Percentiles rank a stretch among this genome's conserved stretches.
Conservation (phyloP, 2,329 filamentous ascomycete species). For the Fusarium avenaceum region DNA sequence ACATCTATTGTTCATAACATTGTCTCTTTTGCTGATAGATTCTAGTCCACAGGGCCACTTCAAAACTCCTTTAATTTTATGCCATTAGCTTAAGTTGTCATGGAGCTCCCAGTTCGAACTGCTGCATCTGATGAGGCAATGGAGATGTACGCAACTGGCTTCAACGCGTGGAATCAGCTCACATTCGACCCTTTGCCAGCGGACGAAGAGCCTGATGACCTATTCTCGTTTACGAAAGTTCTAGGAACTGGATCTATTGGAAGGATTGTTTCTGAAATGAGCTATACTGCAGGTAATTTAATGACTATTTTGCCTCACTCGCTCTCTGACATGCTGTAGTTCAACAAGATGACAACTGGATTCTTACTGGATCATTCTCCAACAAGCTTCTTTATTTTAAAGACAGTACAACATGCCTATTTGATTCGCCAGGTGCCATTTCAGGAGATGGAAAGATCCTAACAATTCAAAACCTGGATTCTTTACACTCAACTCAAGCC, state of each 20-base stretch:
- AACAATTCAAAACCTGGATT: background rate
- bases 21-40: background rate
- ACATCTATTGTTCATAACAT: background rate
- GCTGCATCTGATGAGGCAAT: slow-evolving; percentile 47
- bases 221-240: slow-evolving; percentile 60
- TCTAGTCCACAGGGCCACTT: background rate
- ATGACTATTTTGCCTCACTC: too few species aligned
- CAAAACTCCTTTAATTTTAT: too few species aligned
- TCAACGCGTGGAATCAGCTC: slow-evolving; percentile 72
- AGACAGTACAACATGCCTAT: background rate
- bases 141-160: slow-evolving; percentile 68
- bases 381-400: slow-evolving; percentile 1
- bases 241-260: slow-evolving; percentile 56
- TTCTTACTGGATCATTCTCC: slow-evolving; percentile 38
- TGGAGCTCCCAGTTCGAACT: slow-evolving; percentile 29
- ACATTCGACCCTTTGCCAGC: slow-evolving; percentile 49
- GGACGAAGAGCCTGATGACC: slow-evolving; percentile 60
- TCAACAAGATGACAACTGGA: slow-evolving; percentile 33
- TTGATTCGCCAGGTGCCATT: slow-evolving; percentile 29
- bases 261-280: slow-evolving; percentile 54
- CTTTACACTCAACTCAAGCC: slow-evolving; percentile 9
- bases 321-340: slow-evolving; percentile 34
- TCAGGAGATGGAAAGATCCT: slow-evolving; percentile 39
- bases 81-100: background rate
- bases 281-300: slow-evolving; percentile 62